Percentiles rank a stretch among this genome's conserved stretches.
Evolutionary conservation across 345 rosid genomes (phyloP).

Genomic region (Populus nigra): DNA sequence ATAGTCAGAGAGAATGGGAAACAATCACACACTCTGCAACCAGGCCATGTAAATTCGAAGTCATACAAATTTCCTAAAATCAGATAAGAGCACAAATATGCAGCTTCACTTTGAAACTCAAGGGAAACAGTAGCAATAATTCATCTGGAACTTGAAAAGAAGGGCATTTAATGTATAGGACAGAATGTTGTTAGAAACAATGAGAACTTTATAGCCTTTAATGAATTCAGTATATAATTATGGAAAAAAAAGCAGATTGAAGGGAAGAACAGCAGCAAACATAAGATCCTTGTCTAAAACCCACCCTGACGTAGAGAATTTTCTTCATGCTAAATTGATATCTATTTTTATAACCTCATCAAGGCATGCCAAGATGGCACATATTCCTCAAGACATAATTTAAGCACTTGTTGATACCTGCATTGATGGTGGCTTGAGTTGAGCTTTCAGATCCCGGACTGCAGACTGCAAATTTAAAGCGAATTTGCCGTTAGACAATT

Average conservation of each 20-base stretch:
- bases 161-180: not conserved
- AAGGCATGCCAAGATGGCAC: too few species aligned
- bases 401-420: conserved; percentile 52
- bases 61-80: not conserved
- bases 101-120: not conserved
- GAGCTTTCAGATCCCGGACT: conserved; percentile 84
- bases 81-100: not conserved
- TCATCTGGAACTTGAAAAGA: not conserved
- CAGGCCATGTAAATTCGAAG: not conserved
- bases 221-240: not conserved
- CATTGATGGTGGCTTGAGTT: conserved; percentile 95
- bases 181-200: not conserved
- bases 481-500: not conserved
- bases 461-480: conserved; percentile 61
- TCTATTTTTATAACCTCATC: too few species aligned
- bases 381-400: not conserved
- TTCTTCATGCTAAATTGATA: too few species aligned
- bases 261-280: not conserved
- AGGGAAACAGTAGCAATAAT: not conserved
- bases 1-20: not conserved
- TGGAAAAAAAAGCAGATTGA: not conserved
- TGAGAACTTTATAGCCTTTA: not conserved
- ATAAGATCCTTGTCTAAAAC: too few species aligned
- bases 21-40: not conserved
- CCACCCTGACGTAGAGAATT: too few species aligned